Conservation (phyloP, 2,329 filamentous ascomycete species). For the Orbilia javanica region DNA sequence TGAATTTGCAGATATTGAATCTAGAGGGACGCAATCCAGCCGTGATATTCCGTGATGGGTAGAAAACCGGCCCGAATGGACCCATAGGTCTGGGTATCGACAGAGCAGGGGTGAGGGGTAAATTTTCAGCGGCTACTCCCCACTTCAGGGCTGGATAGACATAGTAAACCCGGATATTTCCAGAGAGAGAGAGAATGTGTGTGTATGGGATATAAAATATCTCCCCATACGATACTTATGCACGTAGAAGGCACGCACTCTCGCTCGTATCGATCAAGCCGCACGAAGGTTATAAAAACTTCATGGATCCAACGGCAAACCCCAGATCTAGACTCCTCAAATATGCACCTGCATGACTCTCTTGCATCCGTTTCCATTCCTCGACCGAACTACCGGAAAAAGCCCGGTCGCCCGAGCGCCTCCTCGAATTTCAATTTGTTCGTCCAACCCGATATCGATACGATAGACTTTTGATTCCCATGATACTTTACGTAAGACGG, state of each 20-base stretch:
- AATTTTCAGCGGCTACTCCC: not conserved
- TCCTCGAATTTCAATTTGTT: conserved; percentile 7
- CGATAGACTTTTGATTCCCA: conserved; percentile 25
- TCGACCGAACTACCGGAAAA: conserved; percentile 19
- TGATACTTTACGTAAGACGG: conserved; percentile 54
- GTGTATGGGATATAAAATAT: conserved; percentile 3
- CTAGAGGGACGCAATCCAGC: not conserved
- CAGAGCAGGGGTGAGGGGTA: not conserved
- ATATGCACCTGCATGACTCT: conserved; percentile 20
- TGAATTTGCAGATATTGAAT: conserved; percentile 4
- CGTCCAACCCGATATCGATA: conserved; percentile 21
- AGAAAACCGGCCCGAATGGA: not conserved
- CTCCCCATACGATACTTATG: not conserved
- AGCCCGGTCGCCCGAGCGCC: conserved; percentile 23
- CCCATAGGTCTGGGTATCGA: not conserved
- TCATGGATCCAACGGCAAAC: conserved; percentile 7
- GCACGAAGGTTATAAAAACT: conserved; percentile 16
- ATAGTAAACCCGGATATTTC: conserved; percentile 11
- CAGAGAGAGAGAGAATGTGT: not conserved
- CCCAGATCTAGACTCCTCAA: conserved; percentile 14
- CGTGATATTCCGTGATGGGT: conserved; percentile 21
- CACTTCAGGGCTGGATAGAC: not conserved
- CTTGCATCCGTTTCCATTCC: not conserved
- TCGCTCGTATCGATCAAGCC: not conserved
- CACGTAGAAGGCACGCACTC: not conserved